phyloP scores from a whole-genome alignment of 2,329 filamentous ascomycete genomes.

The Waltergamsia citrina region DNA sequence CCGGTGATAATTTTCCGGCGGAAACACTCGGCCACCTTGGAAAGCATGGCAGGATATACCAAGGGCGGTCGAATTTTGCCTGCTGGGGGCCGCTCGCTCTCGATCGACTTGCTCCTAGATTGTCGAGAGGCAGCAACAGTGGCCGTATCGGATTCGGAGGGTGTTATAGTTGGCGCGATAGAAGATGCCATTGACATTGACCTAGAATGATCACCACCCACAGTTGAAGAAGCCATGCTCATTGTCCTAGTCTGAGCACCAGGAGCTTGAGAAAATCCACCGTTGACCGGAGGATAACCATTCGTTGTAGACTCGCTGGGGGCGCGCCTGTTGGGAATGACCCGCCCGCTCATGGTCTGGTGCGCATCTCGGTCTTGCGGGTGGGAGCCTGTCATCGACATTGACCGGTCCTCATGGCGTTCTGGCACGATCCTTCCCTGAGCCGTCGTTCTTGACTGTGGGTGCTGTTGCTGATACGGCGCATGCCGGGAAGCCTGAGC shows the following conservation, averaged over 20 bases:
- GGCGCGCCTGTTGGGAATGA: conserved; percentile 66
- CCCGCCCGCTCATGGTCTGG: conserved; percentile 87
- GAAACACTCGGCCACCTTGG: conserved; percentile 89
- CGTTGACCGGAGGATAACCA: conserved; percentile 23
- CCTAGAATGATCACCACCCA: conserved; percentile 39
- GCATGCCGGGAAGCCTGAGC: conserved; percentile 74
- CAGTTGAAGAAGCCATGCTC: conserved; percentile 49
- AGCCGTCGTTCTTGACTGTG: conserved; percentile 69
- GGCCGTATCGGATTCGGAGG: conserved; percentile 44
- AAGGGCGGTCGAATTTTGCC: conserved; percentile 63
- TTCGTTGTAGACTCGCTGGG: conserved; percentile 30
- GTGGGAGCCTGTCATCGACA: conserved; percentile 82
- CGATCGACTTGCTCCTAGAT: conserved; percentile 46
- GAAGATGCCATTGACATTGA: conserved; percentile 94
- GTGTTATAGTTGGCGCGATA: conserved; percentile 58
- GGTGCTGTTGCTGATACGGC: conserved; percentile 42
- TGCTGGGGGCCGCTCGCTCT: conserved; percentile 45
- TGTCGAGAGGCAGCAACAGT: conserved; percentile 41
- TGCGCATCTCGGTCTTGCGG: conserved; percentile 68
- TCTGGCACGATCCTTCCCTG: conserved; percentile 89
- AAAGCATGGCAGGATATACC: conserved; percentile 88
- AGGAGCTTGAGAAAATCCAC: conserved; percentile 32
- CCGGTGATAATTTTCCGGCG: conserved; percentile 76
- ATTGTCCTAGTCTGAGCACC: conserved; percentile 49
- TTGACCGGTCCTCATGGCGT: conserved; percentile 82